Base-by-base conservation (phyloP, 139 green algal genomes). In the Axilococcus clingmanii region DNA sequence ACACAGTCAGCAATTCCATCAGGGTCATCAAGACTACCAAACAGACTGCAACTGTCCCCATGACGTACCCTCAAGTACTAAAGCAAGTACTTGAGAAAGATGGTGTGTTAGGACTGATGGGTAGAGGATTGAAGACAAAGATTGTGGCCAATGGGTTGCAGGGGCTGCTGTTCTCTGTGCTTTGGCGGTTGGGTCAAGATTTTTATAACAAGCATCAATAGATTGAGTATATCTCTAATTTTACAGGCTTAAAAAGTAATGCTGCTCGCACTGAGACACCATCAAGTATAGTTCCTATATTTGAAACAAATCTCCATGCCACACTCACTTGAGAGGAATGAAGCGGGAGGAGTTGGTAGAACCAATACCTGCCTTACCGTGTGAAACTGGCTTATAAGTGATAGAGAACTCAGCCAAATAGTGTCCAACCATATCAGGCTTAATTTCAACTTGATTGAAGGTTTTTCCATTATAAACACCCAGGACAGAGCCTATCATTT, bases 391-490 rank as follows among this genome's bases (percentile, higher is more conserved):
- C 81, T 95, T 97, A 89, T 99, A 99, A 6, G 78, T 84, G 80
- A 99, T 97, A 48, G 93, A 97, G 77, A 96, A 98, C 81, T 99
- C 93, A 28, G 78, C 93, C 31, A 99, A 78, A 79, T 99, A 99
- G 75, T 96, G 81, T 34, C 88, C 92, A 14, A 99, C 67, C 90
- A 96, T 98, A 77, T 96, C 88, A 24, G 88, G 90, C 86, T 89
- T 90, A 62, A 94, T 80, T 66, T 94, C 84, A 33, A 95, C 78
- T 69, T 80, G 72, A 77, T 97, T 98, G 83, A 98, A 99, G 37
- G 83, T 93, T 81, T 97, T 97, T 71, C 93, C 93, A 77, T 98
- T 99, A 87, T 98, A 97, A 47, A 99, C 87, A 48, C 93, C 93
- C 12, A 99, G 75, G 36, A 98, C 76, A 58, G 69, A 87, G 53